Conservation (phyloP, 345 rosid genomes). For the Hypericum perforatum region DNA sequence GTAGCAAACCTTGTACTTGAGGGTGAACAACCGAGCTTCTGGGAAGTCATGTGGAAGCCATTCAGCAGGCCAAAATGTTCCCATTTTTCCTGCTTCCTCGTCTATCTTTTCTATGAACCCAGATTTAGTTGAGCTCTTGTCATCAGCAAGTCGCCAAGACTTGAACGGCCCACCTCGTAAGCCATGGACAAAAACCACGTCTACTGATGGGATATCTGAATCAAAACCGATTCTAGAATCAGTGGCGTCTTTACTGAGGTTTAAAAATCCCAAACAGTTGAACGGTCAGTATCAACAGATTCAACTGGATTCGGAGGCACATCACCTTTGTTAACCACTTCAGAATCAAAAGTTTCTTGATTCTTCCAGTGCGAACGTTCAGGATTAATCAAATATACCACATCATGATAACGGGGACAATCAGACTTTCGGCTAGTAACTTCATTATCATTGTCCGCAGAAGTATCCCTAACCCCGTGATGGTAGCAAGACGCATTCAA, state of each 20-base stretch:
- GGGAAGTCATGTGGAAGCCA: slow-evolving; percentile 92
- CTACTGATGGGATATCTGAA: slow-evolving; percentile 46
- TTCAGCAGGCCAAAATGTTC: slow-evolving; percentile 97
- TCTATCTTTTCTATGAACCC: slow-evolving; percentile 96
- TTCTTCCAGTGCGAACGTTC: slow-evolving; percentile 77
- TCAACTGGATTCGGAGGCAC: slow-evolving; percentile 21
- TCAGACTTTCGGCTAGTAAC: slow-evolving; percentile 24
- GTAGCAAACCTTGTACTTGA: slow-evolving; percentile 80
- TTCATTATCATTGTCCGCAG: slow-evolving; percentile 21
- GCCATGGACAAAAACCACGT: slow-evolving; percentile 91
- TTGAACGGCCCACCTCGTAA: slow-evolving; percentile 91
- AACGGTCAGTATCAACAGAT: slow-evolving; percentile 18
- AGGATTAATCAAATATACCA: slow-evolving; percentile 76
- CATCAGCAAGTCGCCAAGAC: slow-evolving; percentile 89
- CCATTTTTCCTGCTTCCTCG: slow-evolving; percentile 93
- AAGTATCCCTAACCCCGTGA: slow-evolving; percentile 23
- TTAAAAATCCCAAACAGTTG: slow-evolving; percentile 16
- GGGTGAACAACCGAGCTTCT: slow-evolving; percentile 73
- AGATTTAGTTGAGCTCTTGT: slow-evolving; percentile 81
- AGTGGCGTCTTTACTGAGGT: slow-evolving; percentile 18
- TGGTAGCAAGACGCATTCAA: slow-evolving; percentile 61
- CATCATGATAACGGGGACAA: slow-evolving; percentile 64
- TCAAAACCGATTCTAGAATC: slow-evolving; percentile 22
- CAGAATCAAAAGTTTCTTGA: slow-evolving; percentile 32
- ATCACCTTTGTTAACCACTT: slow-evolving; percentile 16